A percentile compares a stretch with the other conserved stretches of the same genome.
phyloP scores from a whole-genome alignment of 371 early-diverging fungal genomes.

The Lichtheimia corymbifera region DNA sequence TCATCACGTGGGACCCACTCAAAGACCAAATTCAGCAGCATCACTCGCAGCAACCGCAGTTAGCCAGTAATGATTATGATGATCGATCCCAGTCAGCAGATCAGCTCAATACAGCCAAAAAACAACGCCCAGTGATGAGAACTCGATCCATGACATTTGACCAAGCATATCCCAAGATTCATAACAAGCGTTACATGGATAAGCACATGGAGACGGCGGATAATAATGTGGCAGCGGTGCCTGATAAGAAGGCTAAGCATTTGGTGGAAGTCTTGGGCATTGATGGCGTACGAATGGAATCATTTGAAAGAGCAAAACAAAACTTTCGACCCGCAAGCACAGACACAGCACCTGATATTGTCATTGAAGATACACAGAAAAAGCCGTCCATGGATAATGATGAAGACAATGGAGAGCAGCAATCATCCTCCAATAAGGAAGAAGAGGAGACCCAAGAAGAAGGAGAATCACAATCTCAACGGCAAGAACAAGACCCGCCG shows the following conservation, averaged over 20 bases:
- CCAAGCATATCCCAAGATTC: background rate
- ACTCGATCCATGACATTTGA: slow-evolving; percentile 8
- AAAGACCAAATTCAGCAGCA: slow-evolving; percentile 24
- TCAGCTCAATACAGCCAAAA: background rate
- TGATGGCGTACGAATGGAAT: slow-evolving; percentile 38
- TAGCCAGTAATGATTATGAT: background rate
- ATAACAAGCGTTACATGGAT: background rate
- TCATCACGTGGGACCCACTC: slow-evolving; percentile 37
- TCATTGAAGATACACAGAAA: background rate
- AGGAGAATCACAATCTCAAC: slow-evolving; percentile 2
- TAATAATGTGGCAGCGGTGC: background rate
- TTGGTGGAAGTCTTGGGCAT: slow-evolving; percentile 46
- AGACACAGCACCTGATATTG: background rate
- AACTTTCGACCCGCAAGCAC: slow-evolving; percentile 8
- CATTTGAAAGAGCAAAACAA: slow-evolving; percentile 15
- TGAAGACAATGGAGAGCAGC: slow-evolving; percentile 1
- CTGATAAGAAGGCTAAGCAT: slow-evolving; percentile 17
- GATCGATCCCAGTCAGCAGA: background rate
- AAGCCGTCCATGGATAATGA: background rate
- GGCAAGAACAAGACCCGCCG: slow-evolving; percentile 5
- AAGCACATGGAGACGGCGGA: background rate
- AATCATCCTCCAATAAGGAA: background rate
- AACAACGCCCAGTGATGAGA: slow-evolving; percentile 1
- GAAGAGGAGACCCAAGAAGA: background rate
- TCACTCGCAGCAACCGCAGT: background rate